These are phyloP conservation scores for Pestalotiopsis sp. DNA, from an alignment of 2,329 filamentous ascomycete species.

Conservation along the genomic window DNA sequence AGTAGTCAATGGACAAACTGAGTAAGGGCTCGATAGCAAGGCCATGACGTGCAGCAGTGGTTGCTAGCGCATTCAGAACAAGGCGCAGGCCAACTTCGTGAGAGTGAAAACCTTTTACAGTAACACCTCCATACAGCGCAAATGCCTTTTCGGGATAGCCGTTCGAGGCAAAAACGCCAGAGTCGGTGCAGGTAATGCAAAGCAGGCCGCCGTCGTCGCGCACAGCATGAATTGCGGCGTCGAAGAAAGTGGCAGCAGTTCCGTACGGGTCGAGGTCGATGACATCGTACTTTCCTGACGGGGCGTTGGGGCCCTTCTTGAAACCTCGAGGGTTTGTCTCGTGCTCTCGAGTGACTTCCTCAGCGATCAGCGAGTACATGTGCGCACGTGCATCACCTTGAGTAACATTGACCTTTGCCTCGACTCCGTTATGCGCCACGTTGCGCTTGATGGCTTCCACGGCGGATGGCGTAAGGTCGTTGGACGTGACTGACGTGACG, in stretches of 20 bases:
- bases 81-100: constrained; percentile 90
- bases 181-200: constrained; percentile 96
- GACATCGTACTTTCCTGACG: constrained; percentile 77
- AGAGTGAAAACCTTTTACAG: constrained; percentile 80
- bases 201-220: constrained; percentile 84
- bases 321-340: constrained; percentile 38
- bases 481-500: constrained; percentile 79
- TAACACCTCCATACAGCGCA: constrained; percentile 88
- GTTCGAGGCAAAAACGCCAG: constrained; percentile 90
- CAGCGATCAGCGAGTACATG: constrained; percentile 78
- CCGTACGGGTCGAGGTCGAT: constrained; percentile 97
- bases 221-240: constrained; percentile 85
- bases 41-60: constrained; percentile 82
- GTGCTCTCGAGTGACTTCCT: constrained; percentile 48
- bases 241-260: constrained; percentile 88
- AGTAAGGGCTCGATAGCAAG: constrained; percentile 87
- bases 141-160: constrained; percentile 95
- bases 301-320: constrained; percentile 38
- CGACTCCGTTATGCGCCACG: constrained; percentile 78
- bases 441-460: constrained; percentile 83
- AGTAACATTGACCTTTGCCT: constrained; percentile 70
- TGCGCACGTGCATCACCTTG: constrained; percentile 85
- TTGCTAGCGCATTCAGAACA: constrained; percentile 80
- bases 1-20: constrained; percentile 95
- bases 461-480: constrained; percentile 81